These are phyloP conservation scores for Fusarium sp. DNA, from an alignment of 2,329 filamentous ascomycete genomes.

Conservation along the genomic window DNA sequence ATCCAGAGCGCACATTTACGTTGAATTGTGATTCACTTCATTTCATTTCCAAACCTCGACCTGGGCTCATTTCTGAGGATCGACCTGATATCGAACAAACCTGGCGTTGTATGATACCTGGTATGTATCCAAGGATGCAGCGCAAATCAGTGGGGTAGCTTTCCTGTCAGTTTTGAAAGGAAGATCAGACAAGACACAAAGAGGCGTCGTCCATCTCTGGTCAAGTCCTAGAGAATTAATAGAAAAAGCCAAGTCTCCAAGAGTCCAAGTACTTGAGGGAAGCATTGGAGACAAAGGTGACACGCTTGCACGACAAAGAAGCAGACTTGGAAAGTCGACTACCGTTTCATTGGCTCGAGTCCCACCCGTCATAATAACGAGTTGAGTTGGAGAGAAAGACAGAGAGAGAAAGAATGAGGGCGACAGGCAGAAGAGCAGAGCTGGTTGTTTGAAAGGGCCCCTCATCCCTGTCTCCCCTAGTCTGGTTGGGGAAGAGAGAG, in stretches of 20 bases:
- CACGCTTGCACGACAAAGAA: slow-evolving; percentile 34
- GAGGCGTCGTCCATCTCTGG: neutral
- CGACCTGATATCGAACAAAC: slow-evolving; percentile 22
- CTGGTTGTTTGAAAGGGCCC: slow-evolving; percentile 36
- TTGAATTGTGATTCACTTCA: neutral
- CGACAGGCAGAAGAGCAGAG: neutral
- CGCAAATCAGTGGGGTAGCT: slow-evolving; percentile 32
- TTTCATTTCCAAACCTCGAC: slow-evolving; percentile 20
- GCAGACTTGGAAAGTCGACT: slow-evolving; percentile 16
- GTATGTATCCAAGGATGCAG: slow-evolving; percentile 20
- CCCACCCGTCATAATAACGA: neutral
- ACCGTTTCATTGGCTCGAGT: slow-evolving; percentile 26
- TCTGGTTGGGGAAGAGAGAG: slow-evolving; percentile 26
- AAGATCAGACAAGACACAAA: slow-evolving; percentile 3
- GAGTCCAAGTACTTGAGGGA: neutral
- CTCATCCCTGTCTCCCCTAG: slow-evolving; percentile 36
- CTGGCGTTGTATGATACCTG: slow-evolving; percentile 9
- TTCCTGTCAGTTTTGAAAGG: slow-evolving; percentile 1
- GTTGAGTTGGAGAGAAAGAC: slow-evolving; percentile 16
- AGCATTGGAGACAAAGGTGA: slow-evolving; percentile 34
- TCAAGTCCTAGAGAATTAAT: slow-evolving; percentile 6
- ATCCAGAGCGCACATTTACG: neutral
- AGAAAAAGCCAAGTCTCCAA: neutral
- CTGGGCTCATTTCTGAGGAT: slow-evolving; percentile 1
- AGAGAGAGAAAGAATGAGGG: slow-evolving; percentile 6